These are phyloP conservation scores for Kazachstania sp. DNA, from an alignment of 1,139 yeast species.

Conservation along the genomic window DNA sequence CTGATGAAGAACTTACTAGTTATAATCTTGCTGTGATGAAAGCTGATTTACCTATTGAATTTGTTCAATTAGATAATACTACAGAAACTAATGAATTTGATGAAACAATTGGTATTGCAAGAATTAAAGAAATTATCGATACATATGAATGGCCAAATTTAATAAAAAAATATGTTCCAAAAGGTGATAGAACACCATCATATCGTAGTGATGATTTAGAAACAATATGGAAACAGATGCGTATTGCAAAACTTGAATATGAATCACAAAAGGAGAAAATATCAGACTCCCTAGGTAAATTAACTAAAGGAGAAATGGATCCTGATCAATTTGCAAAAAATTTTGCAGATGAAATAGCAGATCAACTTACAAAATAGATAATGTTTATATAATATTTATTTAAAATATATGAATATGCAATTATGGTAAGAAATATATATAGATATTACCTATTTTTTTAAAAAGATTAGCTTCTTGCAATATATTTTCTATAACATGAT, in stretches of 20 bases:
- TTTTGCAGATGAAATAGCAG: slow-evolving; percentile 23
- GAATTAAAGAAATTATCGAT: slow-evolving; percentile 27
- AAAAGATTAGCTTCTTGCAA: not conserved
- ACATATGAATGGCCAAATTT: slow-evolving; percentile 25
- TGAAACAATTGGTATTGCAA: slow-evolving; percentile 22
- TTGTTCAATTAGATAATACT: not conserved
- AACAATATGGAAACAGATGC: slow-evolving; percentile 12
- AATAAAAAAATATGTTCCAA: not conserved
- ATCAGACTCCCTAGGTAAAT: too few species aligned
- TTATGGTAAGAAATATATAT: not conserved
- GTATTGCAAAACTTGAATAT: slow-evolving; percentile 19
- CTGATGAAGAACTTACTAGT: too few species aligned
- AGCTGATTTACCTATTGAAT: not conserved
- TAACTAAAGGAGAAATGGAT: slow-evolving; percentile 9
- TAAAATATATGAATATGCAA: not conserved
- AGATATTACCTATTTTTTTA: not conserved
- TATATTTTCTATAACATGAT: slow-evolving; percentile 18
- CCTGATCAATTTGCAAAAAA: slow-evolving; percentile 19
- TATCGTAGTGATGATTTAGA: slow-evolving; percentile 8
- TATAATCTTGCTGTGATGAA: not conserved
- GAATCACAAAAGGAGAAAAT: too few species aligned
- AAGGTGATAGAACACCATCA: not conserved
- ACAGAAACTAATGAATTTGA: slow-evolving; percentile 18
- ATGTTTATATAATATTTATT: not conserved
- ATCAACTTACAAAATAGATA: slow-evolving; percentile 5